Evolutionary conservation across 768 basidiomycete genomes (phyloP).

Genomic region (Hirschioporus abietinus): DNA sequence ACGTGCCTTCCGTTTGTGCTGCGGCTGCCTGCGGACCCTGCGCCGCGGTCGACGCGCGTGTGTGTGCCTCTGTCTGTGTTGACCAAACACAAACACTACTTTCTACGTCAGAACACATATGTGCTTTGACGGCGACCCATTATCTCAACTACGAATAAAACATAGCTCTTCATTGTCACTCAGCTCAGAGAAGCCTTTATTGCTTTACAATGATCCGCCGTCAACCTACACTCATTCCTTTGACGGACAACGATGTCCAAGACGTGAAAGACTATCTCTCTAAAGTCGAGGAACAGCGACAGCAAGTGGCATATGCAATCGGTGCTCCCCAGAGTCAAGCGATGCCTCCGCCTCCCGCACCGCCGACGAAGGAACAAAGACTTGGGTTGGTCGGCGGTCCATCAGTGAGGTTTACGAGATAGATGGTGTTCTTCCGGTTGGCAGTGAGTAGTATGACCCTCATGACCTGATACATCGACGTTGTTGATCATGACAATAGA

Average conservation of each 20-base stretch:
- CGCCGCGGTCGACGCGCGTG: not conserved
- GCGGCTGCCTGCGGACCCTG: slow-evolving; percentile 9
- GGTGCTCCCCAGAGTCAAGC: not conserved
- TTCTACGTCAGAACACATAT: not conserved
- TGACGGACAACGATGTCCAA: slow-evolving; percentile 76
- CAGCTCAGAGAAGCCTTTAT: not conserved
- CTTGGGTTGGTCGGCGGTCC: not conserved
- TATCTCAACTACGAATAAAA: not conserved
- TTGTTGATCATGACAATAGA: no score
- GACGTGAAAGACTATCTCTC: slow-evolving; percentile 50
- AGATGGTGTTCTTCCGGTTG: no score
- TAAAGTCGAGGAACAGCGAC: not conserved
- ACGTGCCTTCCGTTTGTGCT: slow-evolving; percentile 2
- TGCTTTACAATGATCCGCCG: slow-evolving; percentile 60
- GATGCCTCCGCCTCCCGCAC: not conserved
- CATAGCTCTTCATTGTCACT: slow-evolving; percentile 16
- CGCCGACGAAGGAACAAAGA: not conserved
- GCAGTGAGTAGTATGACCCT: no score
- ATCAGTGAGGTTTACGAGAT: not conserved
- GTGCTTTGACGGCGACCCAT: not conserved
- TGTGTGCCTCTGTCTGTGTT: not conserved
- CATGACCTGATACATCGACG: no score
- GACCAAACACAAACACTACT: not conserved
- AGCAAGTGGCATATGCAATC: not conserved
- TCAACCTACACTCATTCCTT: slow-evolving; percentile 67